phyloP scores from a whole-genome alignment of 1,284 basidiomycete genomes.

The Testicularia cyperi region DNA sequence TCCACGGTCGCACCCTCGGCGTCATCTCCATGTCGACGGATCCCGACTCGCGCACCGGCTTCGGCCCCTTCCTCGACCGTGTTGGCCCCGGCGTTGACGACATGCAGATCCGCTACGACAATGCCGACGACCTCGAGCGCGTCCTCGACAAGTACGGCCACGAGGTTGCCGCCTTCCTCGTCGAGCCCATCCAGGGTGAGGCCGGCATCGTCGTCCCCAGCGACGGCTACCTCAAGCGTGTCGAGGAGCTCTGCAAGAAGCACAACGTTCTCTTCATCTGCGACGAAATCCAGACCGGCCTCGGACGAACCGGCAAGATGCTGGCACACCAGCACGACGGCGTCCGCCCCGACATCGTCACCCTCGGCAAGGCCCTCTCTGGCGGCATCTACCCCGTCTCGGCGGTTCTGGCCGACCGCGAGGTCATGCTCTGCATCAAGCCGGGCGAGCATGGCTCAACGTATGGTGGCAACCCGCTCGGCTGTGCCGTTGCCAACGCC shows the following conservation, averaged over 20 bases:
- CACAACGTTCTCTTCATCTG: conserved; percentile 93
- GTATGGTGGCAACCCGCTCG: conserved; percentile 79
- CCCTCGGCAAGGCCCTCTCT: conserved; percentile 92
- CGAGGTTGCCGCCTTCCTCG: conserved; percentile 85
- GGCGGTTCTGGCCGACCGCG: conserved; percentile 83
- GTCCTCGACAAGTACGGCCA: conserved; percentile 81
- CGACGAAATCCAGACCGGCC: conserved; percentile 89
- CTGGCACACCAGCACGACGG: conserved; percentile 74
- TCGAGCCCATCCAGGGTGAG: conserved; percentile 98
- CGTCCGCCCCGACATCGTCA: conserved; percentile 86
- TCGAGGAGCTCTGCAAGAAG: conserved; percentile 82
- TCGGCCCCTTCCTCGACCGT: conserved; percentile 84
- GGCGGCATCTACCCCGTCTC: conserved; percentile 98
- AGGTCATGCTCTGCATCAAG: conserved; percentile 89
- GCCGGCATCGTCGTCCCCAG: conserved; percentile 93
- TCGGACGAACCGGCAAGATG: conserved; percentile 55
- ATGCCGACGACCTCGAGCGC: conserved; percentile 72
- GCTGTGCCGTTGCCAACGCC: conserved; percentile 88
- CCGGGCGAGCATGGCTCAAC: conserved; percentile 99
- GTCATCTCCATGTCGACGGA: conserved; percentile 96
- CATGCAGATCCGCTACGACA: conserved; percentile 53
- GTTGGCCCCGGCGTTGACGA: conserved; percentile 71
- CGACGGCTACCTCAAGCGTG: conserved; percentile 78
- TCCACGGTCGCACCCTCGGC: conserved; percentile 91
- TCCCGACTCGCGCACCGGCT: conserved; percentile 80